These are phyloP conservation scores for Nannochloropsis salina DNA, from an alignment of 108 stramenopile species.

Conservation along the genomic window DNA sequence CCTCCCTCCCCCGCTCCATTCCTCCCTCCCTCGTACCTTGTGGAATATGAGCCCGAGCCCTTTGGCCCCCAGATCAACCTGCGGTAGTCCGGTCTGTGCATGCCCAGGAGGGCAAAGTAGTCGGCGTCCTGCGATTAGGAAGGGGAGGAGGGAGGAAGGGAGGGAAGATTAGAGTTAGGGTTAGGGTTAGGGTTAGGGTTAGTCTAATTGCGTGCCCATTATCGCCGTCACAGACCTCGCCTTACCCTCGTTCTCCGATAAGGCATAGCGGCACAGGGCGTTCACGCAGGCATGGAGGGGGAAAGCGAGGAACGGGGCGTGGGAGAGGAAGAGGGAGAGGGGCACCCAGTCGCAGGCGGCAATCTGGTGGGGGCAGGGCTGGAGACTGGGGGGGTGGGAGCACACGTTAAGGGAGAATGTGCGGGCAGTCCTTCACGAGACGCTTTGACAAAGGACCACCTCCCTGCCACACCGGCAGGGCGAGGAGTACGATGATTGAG, in stretches of 20 bases:
- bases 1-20: neutral
- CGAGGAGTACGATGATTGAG: no score
- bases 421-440: neutral
- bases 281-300: neutral
- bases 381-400: neutral
- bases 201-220: neutral
- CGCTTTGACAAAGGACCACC: neutral
- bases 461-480: neutral
- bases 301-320: neutral
- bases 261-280: neutral
- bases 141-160: neutral
- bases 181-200: neutral
- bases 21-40: constrained; percentile 15
- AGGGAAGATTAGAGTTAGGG: neutral
- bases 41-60: constrained; percentile 50
- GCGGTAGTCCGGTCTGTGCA: constrained; percentile 34
- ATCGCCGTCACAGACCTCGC: neutral
- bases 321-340: neutral
- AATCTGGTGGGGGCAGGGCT: no score
- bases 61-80: constrained; percentile 44
- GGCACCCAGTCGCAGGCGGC: no score
- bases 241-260: neutral
- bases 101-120: constrained; percentile 22
- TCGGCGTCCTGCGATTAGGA: neutral
- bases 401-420: neutral